Evolutionary conservation across 2,329 filamentous ascomycete genomes (phyloP), one percentile per base, ranked within the genome.

Genomic region (Aureobasidium sp.): DNA sequence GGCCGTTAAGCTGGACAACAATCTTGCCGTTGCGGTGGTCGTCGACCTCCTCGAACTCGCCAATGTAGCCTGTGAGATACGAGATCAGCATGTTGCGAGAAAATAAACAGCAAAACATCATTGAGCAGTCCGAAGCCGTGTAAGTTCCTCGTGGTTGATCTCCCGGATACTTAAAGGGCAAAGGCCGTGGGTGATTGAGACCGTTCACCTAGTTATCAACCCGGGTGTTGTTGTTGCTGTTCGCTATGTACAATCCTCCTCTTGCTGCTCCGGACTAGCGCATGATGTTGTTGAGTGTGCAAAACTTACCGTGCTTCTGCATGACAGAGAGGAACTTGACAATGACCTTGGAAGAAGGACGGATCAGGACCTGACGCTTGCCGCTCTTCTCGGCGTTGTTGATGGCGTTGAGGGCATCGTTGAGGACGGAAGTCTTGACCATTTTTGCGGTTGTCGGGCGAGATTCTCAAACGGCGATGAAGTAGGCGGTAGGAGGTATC

Each of bases 151-250:
- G 87, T 67, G 69, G 68, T 68, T 49, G 71, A 94, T 99, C 80
- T 99, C 89, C 95, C 94, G 93, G 91, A 86, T 86, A 95, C 86
- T 97, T 97, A 99, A 97, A 99, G 91, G 92, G 91, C 93, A 91
- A 86, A 88, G 84, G 87, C 88, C 90, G 91, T 97, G 79, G 76
- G 70, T 71, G 75, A 77, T 84, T 85, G 85, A 88, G 87, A 93
- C 87, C 86, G 85, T 91, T 87, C 59, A 88, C 90, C 93, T 96
- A 99, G 94, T 97, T 97, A 97, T 97, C 91, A 97, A 89, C 88
- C 92, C 93, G 94, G 94, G 87, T 73, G 71, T 69, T 69, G 62
- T 50, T 66, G 71, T 69, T 66, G 62, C 50, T 67, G 87, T 73
- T 71, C 68, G 69, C 66, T 62, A 52, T 66, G 24, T 59, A 61